phyloP scores from a whole-genome alignment of 2,329 filamentous ascomycete genomes.

The Harringtonia lauricola region DNA sequence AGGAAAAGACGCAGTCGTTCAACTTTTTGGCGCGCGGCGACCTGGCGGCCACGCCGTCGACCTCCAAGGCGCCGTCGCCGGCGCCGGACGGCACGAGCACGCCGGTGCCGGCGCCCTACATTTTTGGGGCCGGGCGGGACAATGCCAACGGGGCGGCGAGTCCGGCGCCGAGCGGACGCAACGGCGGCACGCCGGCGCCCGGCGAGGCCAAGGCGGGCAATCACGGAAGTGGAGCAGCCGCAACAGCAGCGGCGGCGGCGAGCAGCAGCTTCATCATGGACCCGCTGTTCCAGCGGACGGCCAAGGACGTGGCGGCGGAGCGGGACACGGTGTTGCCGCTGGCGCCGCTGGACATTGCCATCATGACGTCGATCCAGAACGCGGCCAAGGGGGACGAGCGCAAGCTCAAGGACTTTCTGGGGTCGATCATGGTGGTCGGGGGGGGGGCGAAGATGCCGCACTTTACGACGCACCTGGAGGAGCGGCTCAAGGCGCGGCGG shows the following conservation, averaged over 20 bases:
- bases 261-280: conserved; percentile 4
- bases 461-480: conserved; percentile 74
- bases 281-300: conserved; percentile 30
- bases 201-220: conserved; percentile 16
- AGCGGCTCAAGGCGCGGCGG: conserved; percentile 58
- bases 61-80: conserved; percentile 80
- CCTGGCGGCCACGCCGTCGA: conserved; percentile 62
- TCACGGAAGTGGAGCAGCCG: background rate
- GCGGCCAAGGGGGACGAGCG: conserved; percentile 84
- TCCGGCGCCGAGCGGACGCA: conserved; percentile 40
- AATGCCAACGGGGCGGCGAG: conserved; percentile 33
- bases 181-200: conserved; percentile 34
- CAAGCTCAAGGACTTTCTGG: conserved; percentile 81
- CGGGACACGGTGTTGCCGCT: conserved; percentile 74
- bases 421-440: conserved; percentile 82
- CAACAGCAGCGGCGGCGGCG: background rate
- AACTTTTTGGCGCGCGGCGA: conserved; percentile 59
- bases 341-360: conserved; percentile 77
- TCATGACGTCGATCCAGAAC: conserved; percentile 79
- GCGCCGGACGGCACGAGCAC: conserved; percentile 67
- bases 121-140: conserved; percentile 42
- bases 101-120: conserved; percentile 44
- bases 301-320: conserved; percentile 48
- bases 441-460: conserved; percentile 73
- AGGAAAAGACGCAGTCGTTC: conserved; percentile 54